phyloP scores from a whole-genome alignment of 768 basidiomycete genomes.

The Astraeus odoratus region DNA sequence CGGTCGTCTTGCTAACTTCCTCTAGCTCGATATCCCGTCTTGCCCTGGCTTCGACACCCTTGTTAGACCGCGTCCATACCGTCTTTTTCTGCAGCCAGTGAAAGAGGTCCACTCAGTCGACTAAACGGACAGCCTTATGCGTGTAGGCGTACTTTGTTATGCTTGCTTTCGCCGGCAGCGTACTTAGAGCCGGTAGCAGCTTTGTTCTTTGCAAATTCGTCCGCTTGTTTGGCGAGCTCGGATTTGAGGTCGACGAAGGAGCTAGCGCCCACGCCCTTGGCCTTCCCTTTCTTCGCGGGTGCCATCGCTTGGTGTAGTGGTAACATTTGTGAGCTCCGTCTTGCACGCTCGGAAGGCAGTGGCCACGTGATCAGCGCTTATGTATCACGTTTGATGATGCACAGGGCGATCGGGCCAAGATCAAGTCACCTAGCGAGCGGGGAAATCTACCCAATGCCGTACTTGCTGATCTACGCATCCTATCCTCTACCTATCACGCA shows the following conservation, averaged over 20 bases:
- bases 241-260: conserved; percentile 82
- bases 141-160: conserved; percentile 52
- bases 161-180: conserved; percentile 56
- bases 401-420: too few relatives aligned
- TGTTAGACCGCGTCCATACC: conserved; percentile 70
- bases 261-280: conserved; percentile 60
- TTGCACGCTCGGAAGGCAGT: too few relatives aligned
- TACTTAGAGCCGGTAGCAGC: conserved; percentile 43
- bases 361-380: background rate
- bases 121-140: background rate
- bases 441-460: too few relatives aligned
- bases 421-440: too few relatives aligned
- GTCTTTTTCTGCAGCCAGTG: conserved; percentile 56
- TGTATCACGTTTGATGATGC: too few relatives aligned
- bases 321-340: background rate
- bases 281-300: conserved; percentile 50
- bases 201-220: conserved; percentile 61
- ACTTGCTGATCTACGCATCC: too few relatives aligned
- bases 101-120: background rate
- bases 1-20: conserved; percentile 56
- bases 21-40: conserved; percentile 67
- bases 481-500: too few relatives aligned
- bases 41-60: conserved; percentile 60
- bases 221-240: conserved; percentile 40
- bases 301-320: conserved; percentile 27